phyloP scores from a whole-genome alignment of 176 grass and related monocot genomes.

The Neostapfia colusana region DNA sequence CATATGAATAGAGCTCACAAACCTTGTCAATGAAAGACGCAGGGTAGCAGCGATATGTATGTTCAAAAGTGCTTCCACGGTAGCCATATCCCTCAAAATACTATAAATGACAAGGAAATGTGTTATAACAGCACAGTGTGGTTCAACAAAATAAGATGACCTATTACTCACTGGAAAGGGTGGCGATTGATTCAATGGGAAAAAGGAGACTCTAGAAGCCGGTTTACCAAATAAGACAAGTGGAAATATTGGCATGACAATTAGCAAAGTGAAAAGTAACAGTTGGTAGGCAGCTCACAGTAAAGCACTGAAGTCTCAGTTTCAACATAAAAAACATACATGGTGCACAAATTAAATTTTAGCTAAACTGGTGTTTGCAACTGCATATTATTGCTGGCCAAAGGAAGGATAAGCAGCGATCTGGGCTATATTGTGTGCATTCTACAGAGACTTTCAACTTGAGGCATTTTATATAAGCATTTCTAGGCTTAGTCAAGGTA shows the following conservation, averaged over 20 bases:
- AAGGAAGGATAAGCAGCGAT: background rate
- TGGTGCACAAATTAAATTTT: background rate
- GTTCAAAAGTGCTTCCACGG: slow-evolving; percentile 86
- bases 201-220: background rate
- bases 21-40: slow-evolving; percentile 99
- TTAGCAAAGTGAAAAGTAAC: background rate
- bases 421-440: background rate
- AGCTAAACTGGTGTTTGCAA: background rate
- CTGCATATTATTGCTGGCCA: background rate
- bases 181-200: background rate
- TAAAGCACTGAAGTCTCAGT: background rate
- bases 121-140: background rate
- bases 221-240: background rate
- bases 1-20: slow-evolving; percentile 23
- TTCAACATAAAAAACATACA: background rate
- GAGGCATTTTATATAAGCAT: background rate
- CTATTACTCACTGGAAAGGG: background rate
- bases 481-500: no score
- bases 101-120: slow-evolving; percentile 43
- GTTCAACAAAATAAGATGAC: slow-evolving; percentile 3
- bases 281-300: background rate
- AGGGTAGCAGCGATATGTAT: slow-evolving; percentile 94
- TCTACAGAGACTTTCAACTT: background rate
- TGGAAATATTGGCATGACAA: background rate
- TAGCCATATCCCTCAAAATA: slow-evolving; percentile 86